phyloP scores from a whole-genome alignment of 768 basidiomycete genomes.

The Mycena belliarum region DNA sequence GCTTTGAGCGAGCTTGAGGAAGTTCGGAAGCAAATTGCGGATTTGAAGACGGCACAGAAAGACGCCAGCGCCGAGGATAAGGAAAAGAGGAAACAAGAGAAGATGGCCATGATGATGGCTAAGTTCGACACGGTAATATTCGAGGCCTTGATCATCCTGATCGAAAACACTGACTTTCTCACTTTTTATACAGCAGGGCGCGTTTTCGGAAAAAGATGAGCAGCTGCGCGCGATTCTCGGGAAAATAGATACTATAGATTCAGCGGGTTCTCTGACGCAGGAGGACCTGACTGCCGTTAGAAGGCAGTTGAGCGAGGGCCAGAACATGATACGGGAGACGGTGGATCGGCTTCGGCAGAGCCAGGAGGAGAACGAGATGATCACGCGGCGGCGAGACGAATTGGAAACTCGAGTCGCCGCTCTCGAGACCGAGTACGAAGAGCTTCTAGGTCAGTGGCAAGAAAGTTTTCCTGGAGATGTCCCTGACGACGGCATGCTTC shows the following conservation, averaged over 20 bases:
- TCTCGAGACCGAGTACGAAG: conserved; percentile 94
- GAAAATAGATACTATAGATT: conserved; percentile 83
- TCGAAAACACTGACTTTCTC: conserved; percentile 18
- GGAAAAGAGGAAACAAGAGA: conserved; percentile 98
- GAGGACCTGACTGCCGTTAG: conserved; percentile 84
- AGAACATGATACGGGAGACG: conserved; percentile 82
- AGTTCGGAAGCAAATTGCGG: conserved; percentile 74
- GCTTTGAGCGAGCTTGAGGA: conserved; percentile 88
- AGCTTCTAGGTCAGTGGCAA: conserved; percentile 75
- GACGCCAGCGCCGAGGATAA: conserved; percentile 92
- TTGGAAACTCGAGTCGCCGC: conserved; percentile 78
- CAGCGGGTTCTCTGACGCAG: conserved; percentile 59
- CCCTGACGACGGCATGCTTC: conserved; percentile 21
- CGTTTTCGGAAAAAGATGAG: conserved; percentile 94
- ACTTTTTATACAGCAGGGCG: conserved; percentile 69
- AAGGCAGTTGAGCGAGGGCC: conserved; percentile 87
- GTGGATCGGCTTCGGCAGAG: conserved; percentile 86
- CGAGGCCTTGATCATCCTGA: conserved; percentile 5
- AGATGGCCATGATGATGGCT: conserved; percentile 99
- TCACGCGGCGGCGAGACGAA: conserved; percentile 80
- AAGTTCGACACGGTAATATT: conserved; percentile 88
- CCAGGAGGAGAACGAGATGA: conserved; percentile 91
- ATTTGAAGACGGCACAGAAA: conserved; percentile 79
- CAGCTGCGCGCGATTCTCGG: conserved; percentile 81
- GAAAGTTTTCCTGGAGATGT: conserved; percentile 3